Conservation (phyloP, 2,329 filamentous ascomycete species). For the Fusarium fracticaudum region DNA sequence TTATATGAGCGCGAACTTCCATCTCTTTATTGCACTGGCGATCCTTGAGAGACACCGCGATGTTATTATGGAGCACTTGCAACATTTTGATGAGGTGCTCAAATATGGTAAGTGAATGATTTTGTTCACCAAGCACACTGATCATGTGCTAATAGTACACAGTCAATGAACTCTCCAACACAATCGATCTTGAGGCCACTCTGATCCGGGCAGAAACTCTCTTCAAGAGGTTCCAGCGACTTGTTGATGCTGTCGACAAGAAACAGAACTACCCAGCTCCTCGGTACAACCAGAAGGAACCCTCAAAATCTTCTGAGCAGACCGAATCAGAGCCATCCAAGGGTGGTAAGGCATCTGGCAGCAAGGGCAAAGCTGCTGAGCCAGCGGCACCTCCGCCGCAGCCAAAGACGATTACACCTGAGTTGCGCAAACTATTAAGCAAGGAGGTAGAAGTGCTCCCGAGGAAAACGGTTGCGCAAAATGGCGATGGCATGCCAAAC, state of each 20-base stretch:
- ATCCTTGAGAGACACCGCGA: slow-evolving; percentile 96
- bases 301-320: slow-evolving; percentile 26
- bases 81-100: slow-evolving; percentile 95
- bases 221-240: slow-evolving; percentile 86
- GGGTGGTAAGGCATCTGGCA: slow-evolving; percentile 35
- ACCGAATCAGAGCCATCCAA: slow-evolving; percentile 8
- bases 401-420: slow-evolving; percentile 64
- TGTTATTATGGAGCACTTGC: slow-evolving; percentile 93
- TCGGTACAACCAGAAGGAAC: slow-evolving; percentile 39
- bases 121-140: neutral
- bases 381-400: slow-evolving; percentile 44
- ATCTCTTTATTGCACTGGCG: slow-evolving; percentile 91
- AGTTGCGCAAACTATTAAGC: slow-evolving; percentile 64
- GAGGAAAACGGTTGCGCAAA: slow-evolving; percentile 48
- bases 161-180: slow-evolving; percentile 96
- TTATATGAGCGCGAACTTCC: slow-evolving; percentile 87
- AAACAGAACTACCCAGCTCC: slow-evolving; percentile 82
- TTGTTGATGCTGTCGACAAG: slow-evolving; percentile 91
- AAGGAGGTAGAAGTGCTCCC: slow-evolving; percentile 57
- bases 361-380: slow-evolving; percentile 52
- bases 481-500: slow-evolving; percentile 50
- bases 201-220: slow-evolving; percentile 88
- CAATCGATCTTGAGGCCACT: slow-evolving; percentile 88
- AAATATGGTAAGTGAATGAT: slow-evolving; percentile 82
- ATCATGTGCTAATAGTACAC: slow-evolving; percentile 25